Base-by-base conservation (phyloP, 2,329 filamentous ascomycete species). In the Paecilomyces variotii region DNA sequence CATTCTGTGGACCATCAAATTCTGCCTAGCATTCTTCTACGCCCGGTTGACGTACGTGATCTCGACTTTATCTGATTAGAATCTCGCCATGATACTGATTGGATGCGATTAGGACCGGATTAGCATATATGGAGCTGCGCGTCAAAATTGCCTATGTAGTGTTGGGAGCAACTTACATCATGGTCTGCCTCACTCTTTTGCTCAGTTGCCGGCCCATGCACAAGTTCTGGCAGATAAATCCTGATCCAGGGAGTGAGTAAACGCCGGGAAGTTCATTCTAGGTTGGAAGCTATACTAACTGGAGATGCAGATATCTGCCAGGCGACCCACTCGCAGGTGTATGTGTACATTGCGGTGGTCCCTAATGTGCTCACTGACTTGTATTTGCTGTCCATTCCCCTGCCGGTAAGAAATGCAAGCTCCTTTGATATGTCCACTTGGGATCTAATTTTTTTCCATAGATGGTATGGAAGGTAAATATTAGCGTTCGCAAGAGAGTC, bases 151-250 rank as follows among this genome's bases (percentile, higher is more conserved):
- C 79, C 5, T 84, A 82, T 61, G 68, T 67, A 0, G 63, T 84
- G 7, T 72, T 84, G 10, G 70, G 70, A 2, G 64, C 68, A 7
- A 82, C 79, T 2, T 85, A 78, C 59, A 39, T 83, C 4, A 74
- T 73, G 0, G 76, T 78, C 1, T 68, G 79, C 10, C 67, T 82
- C 30, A 76, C 78, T 2, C 72, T 84, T 12, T 70, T 83, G 4
- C 67, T 81, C 1, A 76, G 77, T n/a, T 86, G 84, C 63, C 75
- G 75, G 9, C 82, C 82, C 0, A 78, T 85, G 55, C 63, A 72
- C 35, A 74, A 74, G n/a, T 80, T 81, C 64, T 86, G 83, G 82
- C 82, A 85, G 65, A 83, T 86, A 51, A 72, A 76, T 54, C 83
- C 83, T 0, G 73, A 85, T 34, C 83, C 83, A 0, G 82, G 82